Conservation (phyloP, 306 rosid genomes). For the Lupinus albus region DNA sequence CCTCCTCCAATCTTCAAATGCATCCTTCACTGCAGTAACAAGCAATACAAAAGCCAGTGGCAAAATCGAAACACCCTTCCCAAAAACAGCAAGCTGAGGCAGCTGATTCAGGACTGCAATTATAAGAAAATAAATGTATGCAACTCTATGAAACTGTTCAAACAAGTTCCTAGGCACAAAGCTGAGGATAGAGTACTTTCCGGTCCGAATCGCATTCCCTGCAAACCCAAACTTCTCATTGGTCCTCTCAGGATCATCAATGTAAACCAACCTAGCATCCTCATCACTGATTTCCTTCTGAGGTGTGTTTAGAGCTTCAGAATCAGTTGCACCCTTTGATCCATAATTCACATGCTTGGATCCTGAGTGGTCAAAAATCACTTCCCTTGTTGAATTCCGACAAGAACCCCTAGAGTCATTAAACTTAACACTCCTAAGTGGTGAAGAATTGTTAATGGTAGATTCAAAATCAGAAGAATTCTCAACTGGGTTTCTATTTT, state of each 20-base stretch:
- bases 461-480: conserved; percentile 49
- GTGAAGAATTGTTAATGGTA: conserved; percentile 48
- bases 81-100: conserved; percentile 93
- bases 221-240: conserved; percentile 70
- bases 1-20: conserved; percentile 85
- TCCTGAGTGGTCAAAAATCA: conserved; percentile 52
- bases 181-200: conserved; percentile 69
- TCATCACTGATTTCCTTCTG: conserved; percentile 89
- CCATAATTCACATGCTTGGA: conserved; percentile 69
- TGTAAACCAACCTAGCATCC: conserved; percentile 69
- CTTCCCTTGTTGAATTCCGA: conserved; percentile 59
- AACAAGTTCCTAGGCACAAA: conserved; percentile 86
- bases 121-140: conserved; percentile 78
- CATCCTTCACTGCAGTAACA: conserved; percentile 92
- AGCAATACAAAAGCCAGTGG: conserved; percentile 85
- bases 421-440: conserved; percentile 57
- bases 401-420: conserved; percentile 55
- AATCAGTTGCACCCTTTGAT: conserved; percentile 69
- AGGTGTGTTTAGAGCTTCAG: conserved; percentile 64
- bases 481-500: conserved; percentile 46
- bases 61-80: conserved; percentile 74
- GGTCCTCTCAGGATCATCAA: conserved; percentile 66
- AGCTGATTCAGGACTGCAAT: conserved; percentile 93
- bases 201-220: conserved; percentile 68
- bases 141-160: too few species aligned